Conservation (phyloP, 2,329 filamentous ascomycete genomes). For the Coniella vitis region DNA sequence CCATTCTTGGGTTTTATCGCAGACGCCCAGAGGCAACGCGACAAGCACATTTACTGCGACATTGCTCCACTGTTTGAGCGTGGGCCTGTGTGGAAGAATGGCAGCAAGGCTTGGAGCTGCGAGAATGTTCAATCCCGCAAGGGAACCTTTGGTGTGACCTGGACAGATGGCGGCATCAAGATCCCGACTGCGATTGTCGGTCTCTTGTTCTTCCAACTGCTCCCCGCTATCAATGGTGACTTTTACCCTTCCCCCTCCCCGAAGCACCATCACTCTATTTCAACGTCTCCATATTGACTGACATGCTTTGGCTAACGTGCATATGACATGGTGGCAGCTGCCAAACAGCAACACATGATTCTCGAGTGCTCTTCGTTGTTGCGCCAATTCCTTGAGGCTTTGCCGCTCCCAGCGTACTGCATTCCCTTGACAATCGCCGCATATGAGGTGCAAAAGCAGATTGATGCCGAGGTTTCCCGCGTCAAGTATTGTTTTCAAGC, state of each 20-base stretch:
- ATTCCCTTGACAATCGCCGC: background rate
- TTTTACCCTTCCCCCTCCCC: too few relatives aligned
- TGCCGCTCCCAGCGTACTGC: constrained; percentile 1
- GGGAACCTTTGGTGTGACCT: constrained; percentile 12
- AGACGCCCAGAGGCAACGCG: background rate
- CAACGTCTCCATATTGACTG: too few relatives aligned
- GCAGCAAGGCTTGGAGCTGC: background rate
- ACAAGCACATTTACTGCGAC: background rate
- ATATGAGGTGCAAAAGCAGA: background rate
- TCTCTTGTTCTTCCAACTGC: constrained; percentile 5
- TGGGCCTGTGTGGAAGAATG: constrained; percentile 1
- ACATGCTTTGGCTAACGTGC: background rate
- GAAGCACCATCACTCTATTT: too few relatives aligned
- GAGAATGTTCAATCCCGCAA: background rate
- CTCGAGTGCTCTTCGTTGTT: constrained; percentile 1
- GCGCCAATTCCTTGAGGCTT: constrained; percentile 7
- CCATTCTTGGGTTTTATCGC: constrained; percentile 3
- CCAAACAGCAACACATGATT: constrained; percentile 10
- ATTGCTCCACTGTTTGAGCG: constrained; percentile 6
- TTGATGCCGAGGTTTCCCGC: background rate
- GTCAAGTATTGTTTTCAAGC: background rate
- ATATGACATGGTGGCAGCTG: background rate
- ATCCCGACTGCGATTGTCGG: constrained; percentile 7
- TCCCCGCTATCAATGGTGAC: constrained; percentile 9
- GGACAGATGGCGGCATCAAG: constrained; percentile 3